Percentiles rank a stretch among this genome's conserved stretches.
Evolutionary conservation across 768 basidiomycete species (phyloP).

Genomic region (Erythrobasidium yunnanense): DNA sequence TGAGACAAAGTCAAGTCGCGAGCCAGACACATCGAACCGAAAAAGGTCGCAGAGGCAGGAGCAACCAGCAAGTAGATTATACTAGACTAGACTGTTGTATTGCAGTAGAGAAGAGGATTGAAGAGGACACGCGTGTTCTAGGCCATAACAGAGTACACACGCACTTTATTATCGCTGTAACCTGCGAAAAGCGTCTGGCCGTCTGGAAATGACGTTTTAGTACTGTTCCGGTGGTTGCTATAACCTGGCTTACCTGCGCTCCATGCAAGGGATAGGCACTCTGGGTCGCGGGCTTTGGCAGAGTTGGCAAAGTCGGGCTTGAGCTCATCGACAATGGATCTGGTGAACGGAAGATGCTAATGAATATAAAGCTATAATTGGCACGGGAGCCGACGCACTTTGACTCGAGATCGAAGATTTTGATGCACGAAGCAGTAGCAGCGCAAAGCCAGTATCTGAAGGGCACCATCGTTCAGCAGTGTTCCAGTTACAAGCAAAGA

Average conservation of each 20-base stretch:
- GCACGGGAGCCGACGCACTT: no score
- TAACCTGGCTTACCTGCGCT: constrained; percentile 68
- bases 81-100: background rate
- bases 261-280: constrained; percentile 96
- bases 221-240: background rate
- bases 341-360: no score
- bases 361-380: no score
- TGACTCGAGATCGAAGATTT: constrained; percentile 99
- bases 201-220: background rate
- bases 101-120: no score
- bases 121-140: background rate
- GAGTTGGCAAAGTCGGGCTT: constrained; percentile 77
- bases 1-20: no score
- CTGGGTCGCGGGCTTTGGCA: constrained; percentile 54
- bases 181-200: constrained; percentile 84
- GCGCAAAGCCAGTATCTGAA: constrained; percentile 89
- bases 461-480: background rate
- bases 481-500: background rate
- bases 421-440: constrained; percentile 90
- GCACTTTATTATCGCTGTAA: constrained; percentile 86
- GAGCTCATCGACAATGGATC: constrained; percentile 97
- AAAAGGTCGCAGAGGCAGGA: no score
- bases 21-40: no score
- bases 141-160: constrained; percentile 75
- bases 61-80: no score